phyloP scores from a whole-genome alignment of 1,284 basidiomycete species.

The Xerocomus nothofagi region DNA sequence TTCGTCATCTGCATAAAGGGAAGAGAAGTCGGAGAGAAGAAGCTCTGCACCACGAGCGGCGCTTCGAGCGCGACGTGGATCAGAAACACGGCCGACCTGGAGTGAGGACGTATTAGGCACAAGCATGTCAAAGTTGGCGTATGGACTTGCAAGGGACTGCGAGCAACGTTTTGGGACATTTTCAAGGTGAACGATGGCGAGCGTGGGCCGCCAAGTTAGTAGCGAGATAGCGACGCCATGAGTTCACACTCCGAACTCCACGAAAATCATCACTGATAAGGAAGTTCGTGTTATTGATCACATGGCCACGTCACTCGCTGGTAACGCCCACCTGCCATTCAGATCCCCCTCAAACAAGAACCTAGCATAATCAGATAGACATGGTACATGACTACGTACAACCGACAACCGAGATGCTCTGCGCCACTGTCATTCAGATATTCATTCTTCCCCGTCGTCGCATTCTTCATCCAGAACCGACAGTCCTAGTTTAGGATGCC shows the following conservation, averaged over 20 bases:
- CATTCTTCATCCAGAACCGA: constrained; percentile 31
- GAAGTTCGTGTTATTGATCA: not conserved
- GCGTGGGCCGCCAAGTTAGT: too few species aligned
- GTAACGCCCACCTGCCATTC: too few species aligned
- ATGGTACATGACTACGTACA: constrained; percentile 18
- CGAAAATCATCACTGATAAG: constrained; percentile 28
- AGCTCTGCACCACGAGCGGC: constrained; percentile 71
- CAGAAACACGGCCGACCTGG: constrained; percentile 64
- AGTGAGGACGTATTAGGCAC: not conserved
- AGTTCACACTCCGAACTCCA: constrained; percentile 26
- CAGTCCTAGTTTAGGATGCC: constrained; percentile 20
- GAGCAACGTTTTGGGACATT: constrained; percentile 29
- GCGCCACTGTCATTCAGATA: not conserved
- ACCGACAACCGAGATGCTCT: not conserved
- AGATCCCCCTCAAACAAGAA: constrained; percentile 1
- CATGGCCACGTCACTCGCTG: too few species aligned
- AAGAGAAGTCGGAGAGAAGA: constrained; percentile 60
- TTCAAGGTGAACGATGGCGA: not conserved
- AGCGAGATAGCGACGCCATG: not conserved
- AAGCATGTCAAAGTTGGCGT: not conserved
- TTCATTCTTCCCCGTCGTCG: constrained; percentile 30
- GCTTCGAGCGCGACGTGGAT: constrained; percentile 76
- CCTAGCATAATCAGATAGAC: constrained; percentile 9
- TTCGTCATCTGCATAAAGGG: constrained; percentile 81
- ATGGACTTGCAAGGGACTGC: constrained; percentile 38